Evolutionary conservation across 768 basidiomycete genomes (phyloP).

Genomic region (Serendipita sp.): DNA sequence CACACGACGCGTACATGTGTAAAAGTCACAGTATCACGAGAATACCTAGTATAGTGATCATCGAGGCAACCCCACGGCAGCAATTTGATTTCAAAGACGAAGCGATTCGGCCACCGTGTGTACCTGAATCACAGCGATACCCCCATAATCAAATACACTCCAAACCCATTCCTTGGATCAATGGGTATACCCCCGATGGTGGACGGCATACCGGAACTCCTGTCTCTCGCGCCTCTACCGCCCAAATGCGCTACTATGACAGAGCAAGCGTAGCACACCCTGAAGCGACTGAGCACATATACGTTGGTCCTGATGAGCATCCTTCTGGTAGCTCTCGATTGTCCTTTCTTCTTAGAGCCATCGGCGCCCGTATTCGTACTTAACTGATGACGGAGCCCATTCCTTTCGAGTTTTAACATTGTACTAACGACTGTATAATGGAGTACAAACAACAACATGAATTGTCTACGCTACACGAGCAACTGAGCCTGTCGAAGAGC

Average conservation of each 20-base stretch:
- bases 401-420: no score
- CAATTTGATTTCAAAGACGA: background rate
- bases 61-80: background rate
- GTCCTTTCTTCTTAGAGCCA: background rate
- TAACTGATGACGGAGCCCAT: background rate
- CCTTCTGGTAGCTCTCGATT: background rate
- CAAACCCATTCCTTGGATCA: background rate
- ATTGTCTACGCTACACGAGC: slow-evolving; percentile 1
- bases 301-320: slow-evolving; percentile 4
- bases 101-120: no score
- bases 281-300: background rate
- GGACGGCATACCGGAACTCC: background rate
- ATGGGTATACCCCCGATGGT: background rate
- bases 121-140: background rate
- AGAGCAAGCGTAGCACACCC: background rate
- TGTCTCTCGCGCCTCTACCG: background rate
- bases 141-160: background rate
- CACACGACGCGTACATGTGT: no score
- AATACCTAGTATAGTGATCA: background rate
- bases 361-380: background rate
- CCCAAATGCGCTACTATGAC: background rate
- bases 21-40: background rate
- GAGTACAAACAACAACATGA: background rate
- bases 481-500: background rate
- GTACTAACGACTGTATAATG: background rate